A percentile compares a stretch with the other conserved stretches of the same genome.
phyloP scores from a whole-genome alignment of 2,329 filamentous ascomycete species.

The Beauveria pseudobassiana region DNA sequence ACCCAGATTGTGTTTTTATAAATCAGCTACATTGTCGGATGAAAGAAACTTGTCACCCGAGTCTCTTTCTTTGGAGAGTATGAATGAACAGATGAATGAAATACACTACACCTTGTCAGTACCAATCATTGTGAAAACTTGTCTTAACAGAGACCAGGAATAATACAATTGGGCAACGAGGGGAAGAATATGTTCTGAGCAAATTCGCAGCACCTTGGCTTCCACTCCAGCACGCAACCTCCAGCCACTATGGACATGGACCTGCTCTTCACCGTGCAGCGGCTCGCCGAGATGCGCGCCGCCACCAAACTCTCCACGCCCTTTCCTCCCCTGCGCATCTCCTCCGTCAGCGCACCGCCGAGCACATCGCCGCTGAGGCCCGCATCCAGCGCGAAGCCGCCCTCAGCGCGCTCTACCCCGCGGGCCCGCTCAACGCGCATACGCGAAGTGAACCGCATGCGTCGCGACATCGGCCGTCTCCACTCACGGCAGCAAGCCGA shows the following conservation, averaged over 20 bases:
- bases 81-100: neutral
- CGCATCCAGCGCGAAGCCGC: neutral
- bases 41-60: neutral
- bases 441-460: neutral
- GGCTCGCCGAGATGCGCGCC: neutral
- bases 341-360: neutral
- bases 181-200: too few species aligned
- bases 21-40: constrained; percentile 2
- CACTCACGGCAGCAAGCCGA: neutral
- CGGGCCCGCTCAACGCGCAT: too few species aligned
- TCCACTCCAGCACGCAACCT: neutral
- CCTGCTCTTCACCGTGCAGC: neutral
- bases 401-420: neutral
- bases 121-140: neutral
- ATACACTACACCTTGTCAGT: neutral
- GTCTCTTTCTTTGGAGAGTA: neutral
- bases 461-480: neutral
- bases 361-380: neutral
- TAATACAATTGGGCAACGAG: neutral
- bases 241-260: neutral
- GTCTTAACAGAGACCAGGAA: neutral
- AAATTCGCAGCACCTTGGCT: too few species aligned
- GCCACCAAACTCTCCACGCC: neutral
- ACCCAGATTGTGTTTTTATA: constrained; percentile 1
- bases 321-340: neutral